These are phyloP conservation scores for Williopsis jadinii DNA, from an alignment of 1,139 yeast genomes.

Conservation along the genomic window DNA sequence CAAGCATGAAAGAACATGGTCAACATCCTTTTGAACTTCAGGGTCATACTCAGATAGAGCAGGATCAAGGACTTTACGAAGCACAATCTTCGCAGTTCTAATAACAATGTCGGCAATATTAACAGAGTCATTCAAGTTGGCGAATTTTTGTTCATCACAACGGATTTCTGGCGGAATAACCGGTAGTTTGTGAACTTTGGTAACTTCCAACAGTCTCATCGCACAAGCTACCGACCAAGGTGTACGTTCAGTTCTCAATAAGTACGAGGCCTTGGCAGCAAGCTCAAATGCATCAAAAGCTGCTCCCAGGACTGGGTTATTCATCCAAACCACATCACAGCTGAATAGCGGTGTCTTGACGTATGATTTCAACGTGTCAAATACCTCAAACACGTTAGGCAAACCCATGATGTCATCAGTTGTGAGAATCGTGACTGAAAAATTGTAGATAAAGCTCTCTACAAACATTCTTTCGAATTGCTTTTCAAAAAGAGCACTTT, in stretches of 20 bases:
- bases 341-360: constrained; percentile 28
- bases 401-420: constrained; percentile 23
- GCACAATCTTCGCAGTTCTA: constrained; percentile 13
- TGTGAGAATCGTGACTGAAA: constrained; percentile 27
- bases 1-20: constrained; percentile 3
- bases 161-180: constrained; percentile 1
- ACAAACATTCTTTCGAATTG: constrained; percentile 27
- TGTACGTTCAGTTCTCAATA: constrained; percentile 24
- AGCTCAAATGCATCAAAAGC: constrained; percentile 32
- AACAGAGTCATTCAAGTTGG: constrained; percentile 13
- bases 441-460: constrained; percentile 34
- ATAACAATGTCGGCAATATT: constrained; percentile 14
- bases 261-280: constrained; percentile 34
- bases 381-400: constrained; percentile 33
- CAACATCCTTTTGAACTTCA: constrained; percentile 14
- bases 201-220: constrained; percentile 12
- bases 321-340: constrained; percentile 29
- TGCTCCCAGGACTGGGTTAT: constrained; percentile 32
- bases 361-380: constrained; percentile 25
- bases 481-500: background rate
- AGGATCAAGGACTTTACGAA: constrained; percentile 11
- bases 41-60: constrained; percentile 1
- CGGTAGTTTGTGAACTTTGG: constrained; percentile 8
- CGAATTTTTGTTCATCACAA: constrained; percentile 7
- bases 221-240: constrained; percentile 9